phyloP scores from a whole-genome alignment of 2,329 filamentous ascomycete species.

The Sclerotinia nivalis region DNA sequence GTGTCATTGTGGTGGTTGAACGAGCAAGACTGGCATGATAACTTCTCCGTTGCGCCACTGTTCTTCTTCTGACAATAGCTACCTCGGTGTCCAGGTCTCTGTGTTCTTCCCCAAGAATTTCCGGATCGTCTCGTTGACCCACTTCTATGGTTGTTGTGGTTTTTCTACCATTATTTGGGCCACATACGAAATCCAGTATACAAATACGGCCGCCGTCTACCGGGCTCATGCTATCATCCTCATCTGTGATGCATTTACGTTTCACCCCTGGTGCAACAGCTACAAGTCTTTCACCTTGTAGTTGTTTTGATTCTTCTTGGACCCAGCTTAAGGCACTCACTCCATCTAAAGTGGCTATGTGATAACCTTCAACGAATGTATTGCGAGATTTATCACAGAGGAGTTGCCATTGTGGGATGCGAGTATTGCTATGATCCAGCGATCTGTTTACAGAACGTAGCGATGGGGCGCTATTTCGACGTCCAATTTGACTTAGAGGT shows the following conservation, averaged over 20 bases:
- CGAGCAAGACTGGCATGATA: slow-evolving; percentile 51
- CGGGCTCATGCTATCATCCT: slow-evolving; percentile 72
- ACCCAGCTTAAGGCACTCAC: slow-evolving; percentile 74
- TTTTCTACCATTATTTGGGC: slow-evolving; percentile 54
- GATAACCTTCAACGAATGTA: slow-evolving; percentile 67
- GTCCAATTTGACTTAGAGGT: slow-evolving; percentile 32
- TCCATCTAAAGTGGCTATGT: slow-evolving; percentile 64
- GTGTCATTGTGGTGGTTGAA: slow-evolving; percentile 47
- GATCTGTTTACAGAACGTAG: slow-evolving; percentile 32
- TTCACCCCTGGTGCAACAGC: slow-evolving; percentile 71
- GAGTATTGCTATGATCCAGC: slow-evolving; percentile 31
- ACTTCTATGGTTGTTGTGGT: slow-evolving; percentile 70
- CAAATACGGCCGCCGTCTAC: slow-evolving; percentile 76
- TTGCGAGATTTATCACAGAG: slow-evolving; percentile 68
- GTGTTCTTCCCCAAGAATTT: slow-evolving; percentile 70
- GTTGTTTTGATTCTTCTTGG: slow-evolving; percentile 51
- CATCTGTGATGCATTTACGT: slow-evolving; percentile 53
- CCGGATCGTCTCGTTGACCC: slow-evolving; percentile 63
- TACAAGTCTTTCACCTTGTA: slow-evolving; percentile 60
- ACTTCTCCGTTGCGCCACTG: slow-evolving; percentile 62
- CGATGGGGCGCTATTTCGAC: slow-evolving; percentile 40
- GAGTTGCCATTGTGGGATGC: slow-evolving; percentile 67
- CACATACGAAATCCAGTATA: slow-evolving; percentile 73
- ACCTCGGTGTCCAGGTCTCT: slow-evolving; percentile 77
- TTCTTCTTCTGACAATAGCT: slow-evolving; percentile 73